Conservation (phyloP, 2,329 filamentous ascomycete genomes). For the Magnaporthales sp. region DNA sequence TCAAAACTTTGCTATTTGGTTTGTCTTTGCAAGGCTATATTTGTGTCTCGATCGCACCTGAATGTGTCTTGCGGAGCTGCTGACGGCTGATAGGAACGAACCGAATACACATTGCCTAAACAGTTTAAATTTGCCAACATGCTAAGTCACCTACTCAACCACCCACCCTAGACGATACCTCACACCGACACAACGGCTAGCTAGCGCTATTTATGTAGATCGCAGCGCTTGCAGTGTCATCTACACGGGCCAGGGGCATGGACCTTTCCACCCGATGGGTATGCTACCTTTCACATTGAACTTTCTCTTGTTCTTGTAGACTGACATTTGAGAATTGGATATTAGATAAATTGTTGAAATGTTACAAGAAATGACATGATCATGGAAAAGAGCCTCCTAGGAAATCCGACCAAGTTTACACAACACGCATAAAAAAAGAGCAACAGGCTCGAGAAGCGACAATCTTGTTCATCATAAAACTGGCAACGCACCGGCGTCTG, state of each 20-base stretch:
- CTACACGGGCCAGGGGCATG: not conserved
- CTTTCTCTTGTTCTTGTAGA: not conserved
- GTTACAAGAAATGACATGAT: not conserved
- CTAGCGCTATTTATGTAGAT: not conserved
- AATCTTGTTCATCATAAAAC: not conserved
- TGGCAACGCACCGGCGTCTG: not conserved
- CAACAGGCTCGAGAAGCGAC: not conserved
- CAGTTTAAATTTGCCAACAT: too few relatives aligned
- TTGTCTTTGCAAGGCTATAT: too few relatives aligned
- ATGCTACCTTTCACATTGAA: not conserved
- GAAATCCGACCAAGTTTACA: not conserved
- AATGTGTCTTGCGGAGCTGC: too few relatives aligned
- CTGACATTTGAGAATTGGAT: not conserved
- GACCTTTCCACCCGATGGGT: not conserved
- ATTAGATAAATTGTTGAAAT: not conserved
- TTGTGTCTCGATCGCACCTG: too few relatives aligned
- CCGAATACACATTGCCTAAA: too few relatives aligned
- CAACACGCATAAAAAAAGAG: not conserved
- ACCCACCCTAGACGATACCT: too few relatives aligned
- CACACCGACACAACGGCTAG: not conserved
- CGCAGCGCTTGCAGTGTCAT: not conserved
- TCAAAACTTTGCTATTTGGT: too few relatives aligned
- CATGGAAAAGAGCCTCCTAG: not conserved
- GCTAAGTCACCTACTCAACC: too few relatives aligned
- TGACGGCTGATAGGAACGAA: too few relatives aligned